Conservation (phyloP, 257 asterid genomes). For the Hygrophila difformis region DNA sequence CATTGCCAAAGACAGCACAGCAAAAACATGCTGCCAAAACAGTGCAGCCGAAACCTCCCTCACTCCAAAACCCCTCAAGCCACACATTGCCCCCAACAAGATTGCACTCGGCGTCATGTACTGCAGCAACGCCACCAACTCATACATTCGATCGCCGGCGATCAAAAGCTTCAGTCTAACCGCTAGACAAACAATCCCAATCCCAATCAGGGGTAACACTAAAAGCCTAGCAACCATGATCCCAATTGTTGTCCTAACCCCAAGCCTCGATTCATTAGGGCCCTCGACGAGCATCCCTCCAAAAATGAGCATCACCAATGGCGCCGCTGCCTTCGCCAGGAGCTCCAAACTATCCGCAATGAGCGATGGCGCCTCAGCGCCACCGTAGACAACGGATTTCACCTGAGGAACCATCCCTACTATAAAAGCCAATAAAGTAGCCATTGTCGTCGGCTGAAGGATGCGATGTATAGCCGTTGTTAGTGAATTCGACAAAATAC, state of each 20-base stretch:
- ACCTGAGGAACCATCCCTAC: no score
- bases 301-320: conserved; percentile 80
- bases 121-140: conserved; percentile 78
- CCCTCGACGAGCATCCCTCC: no score
- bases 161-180: conserved; percentile 45
- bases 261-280: conserved; percentile 69
- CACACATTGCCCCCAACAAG: no score
- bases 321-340: conserved; percentile 81
- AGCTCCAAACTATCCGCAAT: conserved; percentile 73
- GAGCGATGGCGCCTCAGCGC: conserved; percentile 63
- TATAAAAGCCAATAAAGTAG: no score
- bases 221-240: conserved; percentile 63
- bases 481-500: no score
- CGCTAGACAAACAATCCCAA: conserved; percentile 50
- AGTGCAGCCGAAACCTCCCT: no score
- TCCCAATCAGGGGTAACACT: conserved; percentile 64
- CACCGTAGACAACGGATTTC: conserved; percentile 60
- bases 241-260: conserved; percentile 50
- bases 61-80: no score
- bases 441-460: no score
- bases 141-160: conserved; percentile 62
- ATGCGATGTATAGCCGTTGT: no score
- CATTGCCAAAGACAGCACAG: no score
- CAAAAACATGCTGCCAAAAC: no score
- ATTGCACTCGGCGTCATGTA: no score